Evolutionary conservation across 148 eudicot genomes (phyloP), one percentile per base, ranked within the genome.

Genomic region (Camellia granthamiana): DNA sequence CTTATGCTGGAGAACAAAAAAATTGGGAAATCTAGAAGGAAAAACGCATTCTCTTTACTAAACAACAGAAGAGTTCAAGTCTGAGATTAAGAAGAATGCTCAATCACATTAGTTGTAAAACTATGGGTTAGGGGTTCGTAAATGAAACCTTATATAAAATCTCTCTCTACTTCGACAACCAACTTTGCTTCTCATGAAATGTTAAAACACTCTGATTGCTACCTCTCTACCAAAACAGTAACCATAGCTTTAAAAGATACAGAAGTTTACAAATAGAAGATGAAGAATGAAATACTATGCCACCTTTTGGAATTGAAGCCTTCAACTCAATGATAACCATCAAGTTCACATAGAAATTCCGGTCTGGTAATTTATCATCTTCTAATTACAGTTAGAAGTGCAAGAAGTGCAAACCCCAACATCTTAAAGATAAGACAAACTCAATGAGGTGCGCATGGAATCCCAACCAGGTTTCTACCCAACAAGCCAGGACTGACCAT

Each of bases 311-410:
- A 16, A 42, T 38, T 67, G 13, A 75, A 74, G 52, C 75, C 56
- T 42, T 47, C 74, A 72, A 49, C 54, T 43, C 78, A 75, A 58
- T 56, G 77, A 42, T 41, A 59, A 75, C 64, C 52, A 75, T 54
- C 3, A 8, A 59, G 30, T 42, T 9, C 38, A 11, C 78, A 59
- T 1, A 59, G 51, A 75, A 42, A 46, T 43, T n/a, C 38, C n/a
- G 67, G 18, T 42, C 18, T 1, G 11, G 23, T 30, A 75, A 75
- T 75, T 18, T 60, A 12, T 52, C 41, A 3, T 8, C 51, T 52
- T 60, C 64, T 18, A 21, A 30, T n/a, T 5, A 69, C 54, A 43
- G 13, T 14, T 62, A 11, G 38, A 63, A 14, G 44, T 62, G 69
- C 51, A 59, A 60, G 43, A 23, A 46, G 43, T 11, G 5, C 19